Conservation (phyloP, 352 stramenopile genomes). For the Globisporangium perplexum region DNA sequence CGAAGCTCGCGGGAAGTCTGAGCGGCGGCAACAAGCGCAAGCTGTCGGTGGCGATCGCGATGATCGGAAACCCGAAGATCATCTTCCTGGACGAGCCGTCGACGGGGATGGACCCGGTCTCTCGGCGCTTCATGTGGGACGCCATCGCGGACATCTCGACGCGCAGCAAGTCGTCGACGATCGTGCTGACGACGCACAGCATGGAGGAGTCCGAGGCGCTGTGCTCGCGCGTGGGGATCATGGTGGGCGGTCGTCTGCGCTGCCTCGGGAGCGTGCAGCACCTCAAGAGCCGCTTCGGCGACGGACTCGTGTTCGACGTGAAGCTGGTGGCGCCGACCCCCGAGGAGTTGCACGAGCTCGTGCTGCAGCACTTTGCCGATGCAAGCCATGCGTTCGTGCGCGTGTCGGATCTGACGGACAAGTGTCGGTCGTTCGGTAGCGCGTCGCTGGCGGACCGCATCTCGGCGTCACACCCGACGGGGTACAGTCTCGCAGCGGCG, state of each 20-base stretch:
- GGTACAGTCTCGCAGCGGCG: conserved; percentile 45
- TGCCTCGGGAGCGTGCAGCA: conserved; percentile 90
- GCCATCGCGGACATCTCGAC: conserved; percentile 85
- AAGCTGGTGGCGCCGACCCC: no score
- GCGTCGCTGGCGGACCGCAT: no score
- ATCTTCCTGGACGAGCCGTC: conserved; percentile 96
- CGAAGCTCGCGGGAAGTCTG: conserved; percentile 53
- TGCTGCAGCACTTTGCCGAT: no score
- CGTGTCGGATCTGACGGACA: no score
- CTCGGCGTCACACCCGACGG: conserved; percentile 50
- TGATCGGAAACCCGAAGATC: conserved; percentile 92
- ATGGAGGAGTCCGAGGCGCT: conserved; percentile 88
- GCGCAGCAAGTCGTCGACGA: conserved; percentile 39
- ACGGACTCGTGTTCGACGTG: conserved; percentile 89
- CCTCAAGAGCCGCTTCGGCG: conserved; percentile 95
- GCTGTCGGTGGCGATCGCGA: conserved; percentile 91
- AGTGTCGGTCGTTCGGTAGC: no score
- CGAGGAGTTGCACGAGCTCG: no score
- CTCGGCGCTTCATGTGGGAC: conserved; percentile 94
- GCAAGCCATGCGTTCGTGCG: no score
- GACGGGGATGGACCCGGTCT: conserved; percentile 94
- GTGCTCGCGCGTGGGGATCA: conserved; percentile 89
- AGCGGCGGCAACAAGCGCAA: conserved; percentile 95
- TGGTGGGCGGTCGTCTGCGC: conserved; percentile 70
- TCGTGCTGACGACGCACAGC: conserved; percentile 91